Conservation (phyloP, 139 green algal genomes). For the Chlorella sorokiniana region DNA sequence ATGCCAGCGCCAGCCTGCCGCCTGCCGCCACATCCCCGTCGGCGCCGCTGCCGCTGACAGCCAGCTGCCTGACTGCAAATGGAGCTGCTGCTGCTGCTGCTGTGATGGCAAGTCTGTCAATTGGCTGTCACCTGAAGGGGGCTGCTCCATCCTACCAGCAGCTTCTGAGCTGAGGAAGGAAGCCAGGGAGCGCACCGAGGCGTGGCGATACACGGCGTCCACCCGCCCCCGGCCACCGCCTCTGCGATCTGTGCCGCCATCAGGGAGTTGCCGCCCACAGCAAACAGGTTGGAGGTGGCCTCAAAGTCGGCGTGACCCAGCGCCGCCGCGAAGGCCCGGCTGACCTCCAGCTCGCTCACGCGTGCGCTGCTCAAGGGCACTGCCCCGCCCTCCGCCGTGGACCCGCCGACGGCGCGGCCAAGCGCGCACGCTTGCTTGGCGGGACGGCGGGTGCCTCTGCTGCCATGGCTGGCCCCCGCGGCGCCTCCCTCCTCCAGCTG, state of each 20-base stretch:
- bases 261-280: constrained; percentile 50
- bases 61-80: neutral
- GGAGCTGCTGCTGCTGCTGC: constrained; percentile 21
- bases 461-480: no score
- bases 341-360: constrained; percentile 16
- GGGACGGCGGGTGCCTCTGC: neutral
- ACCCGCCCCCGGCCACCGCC: constrained; percentile 28
- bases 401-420: no score
- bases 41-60: neutral
- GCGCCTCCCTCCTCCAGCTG: neutral
- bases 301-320: constrained; percentile 37
- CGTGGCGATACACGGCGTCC: constrained; percentile 32
- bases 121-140: no score
- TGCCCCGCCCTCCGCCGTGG: neutral
- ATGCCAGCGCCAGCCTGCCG: neutral
- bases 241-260: constrained; percentile 36
- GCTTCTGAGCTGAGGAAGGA: constrained; percentile 6
- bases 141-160: no score
- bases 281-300: constrained; percentile 53
- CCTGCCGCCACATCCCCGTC: neutral
- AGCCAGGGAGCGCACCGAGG: constrained; percentile 31
- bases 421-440: neutral
- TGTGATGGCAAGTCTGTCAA: neutral
- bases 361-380: neutral
- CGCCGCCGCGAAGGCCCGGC: constrained; percentile 9